Percentiles rank a stretch among this genome's conserved stretches.
Evolutionary conservation across 306 rosid species (phyloP).

Genomic region (Quercus engelmannii): DNA sequence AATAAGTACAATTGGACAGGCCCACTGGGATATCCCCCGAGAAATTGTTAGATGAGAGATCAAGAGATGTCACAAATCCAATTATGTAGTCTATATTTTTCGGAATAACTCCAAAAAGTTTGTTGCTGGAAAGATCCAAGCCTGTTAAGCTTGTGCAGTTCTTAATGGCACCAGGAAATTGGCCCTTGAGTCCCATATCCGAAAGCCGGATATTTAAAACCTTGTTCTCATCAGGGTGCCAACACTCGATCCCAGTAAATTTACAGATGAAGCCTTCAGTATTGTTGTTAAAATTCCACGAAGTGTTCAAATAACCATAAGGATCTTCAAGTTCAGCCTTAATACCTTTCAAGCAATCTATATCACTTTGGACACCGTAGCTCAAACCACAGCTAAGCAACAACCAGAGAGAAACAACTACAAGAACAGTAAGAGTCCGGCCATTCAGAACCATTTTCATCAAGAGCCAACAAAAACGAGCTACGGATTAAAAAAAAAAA

Average conservation of each 20-base stretch:
- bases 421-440: constrained; percentile 17
- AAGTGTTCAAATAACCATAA: constrained; percentile 32
- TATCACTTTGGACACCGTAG: constrained; percentile 50
- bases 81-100: constrained; percentile 38
- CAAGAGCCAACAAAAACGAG: neutral
- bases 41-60: constrained; percentile 69
- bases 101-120: constrained; percentile 57
- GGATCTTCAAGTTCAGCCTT: constrained; percentile 49
- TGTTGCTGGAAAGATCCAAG: constrained; percentile 69
- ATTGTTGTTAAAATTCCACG: constrained; percentile 61
- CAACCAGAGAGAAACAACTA: constrained; percentile 35
- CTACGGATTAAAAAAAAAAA: neutral
- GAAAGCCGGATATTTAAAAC: constrained; percentile 62
- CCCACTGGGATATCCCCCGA: constrained; percentile 50
- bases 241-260: constrained; percentile 75
- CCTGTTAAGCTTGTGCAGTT: constrained; percentile 78
- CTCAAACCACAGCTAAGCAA: constrained; percentile 39
- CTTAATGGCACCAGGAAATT: constrained; percentile 43
- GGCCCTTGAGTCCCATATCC: constrained; percentile 73
- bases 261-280: constrained; percentile 70
- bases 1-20: constrained; percentile 46
- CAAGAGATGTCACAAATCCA: constrained; percentile 26
- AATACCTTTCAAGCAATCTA: constrained; percentile 55
- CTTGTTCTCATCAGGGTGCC: constrained; percentile 85
- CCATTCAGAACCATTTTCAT: constrained; percentile 36